Evolutionary conservation across 1,284 basidiomycete genomes (phyloP).

Genomic region (Puccinia brachypodii): DNA sequence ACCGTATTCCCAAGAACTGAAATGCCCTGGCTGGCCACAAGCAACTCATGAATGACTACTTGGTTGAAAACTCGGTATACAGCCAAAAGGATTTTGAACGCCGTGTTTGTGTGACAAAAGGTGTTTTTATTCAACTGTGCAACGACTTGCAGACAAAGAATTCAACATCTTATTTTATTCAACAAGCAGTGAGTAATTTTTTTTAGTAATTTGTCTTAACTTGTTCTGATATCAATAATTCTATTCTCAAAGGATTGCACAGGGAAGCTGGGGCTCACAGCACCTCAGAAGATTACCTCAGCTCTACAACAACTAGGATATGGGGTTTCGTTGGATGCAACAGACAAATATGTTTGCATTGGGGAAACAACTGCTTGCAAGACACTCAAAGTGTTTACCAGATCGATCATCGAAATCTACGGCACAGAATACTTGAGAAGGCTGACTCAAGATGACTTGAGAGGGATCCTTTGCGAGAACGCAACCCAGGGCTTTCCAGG

Average conservation of each 20-base stretch:
- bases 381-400: background rate
- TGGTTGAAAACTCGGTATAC: background rate
- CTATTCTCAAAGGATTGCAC: background rate
- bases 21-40: background rate
- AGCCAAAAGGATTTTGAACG: background rate
- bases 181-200: background rate
- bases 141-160: background rate
- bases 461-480: background rate
- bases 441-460: background rate
- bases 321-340: background rate
- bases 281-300: background rate
- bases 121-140: background rate
- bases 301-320: constrained; percentile 9
- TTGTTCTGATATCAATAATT: background rate
- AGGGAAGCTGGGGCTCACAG: background rate
- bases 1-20: background rate
- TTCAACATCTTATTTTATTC: background rate
- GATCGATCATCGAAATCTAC: background rate
- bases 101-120: background rate
- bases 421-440: background rate
- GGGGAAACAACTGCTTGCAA: background rate
- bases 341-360: background rate
- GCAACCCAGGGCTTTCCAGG: background rate
- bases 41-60: background rate
- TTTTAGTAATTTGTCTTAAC: background rate